phyloP scores from a whole-genome alignment of 2,329 filamentous ascomycete genomes.

The Aspergillus sojae region DNA sequence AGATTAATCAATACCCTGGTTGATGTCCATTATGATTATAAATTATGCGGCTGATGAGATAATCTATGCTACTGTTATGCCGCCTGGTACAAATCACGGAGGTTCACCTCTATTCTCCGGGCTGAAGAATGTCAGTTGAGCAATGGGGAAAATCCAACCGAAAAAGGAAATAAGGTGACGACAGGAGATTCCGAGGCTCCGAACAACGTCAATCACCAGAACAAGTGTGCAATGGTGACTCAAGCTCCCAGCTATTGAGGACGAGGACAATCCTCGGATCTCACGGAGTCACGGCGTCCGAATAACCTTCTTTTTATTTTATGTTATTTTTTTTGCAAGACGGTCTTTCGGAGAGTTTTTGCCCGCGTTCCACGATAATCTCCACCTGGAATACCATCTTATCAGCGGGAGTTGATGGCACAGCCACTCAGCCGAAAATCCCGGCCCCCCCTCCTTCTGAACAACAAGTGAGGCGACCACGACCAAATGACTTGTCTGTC shows the following conservation, averaged over 20 bases:
- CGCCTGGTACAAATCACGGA: background rate
- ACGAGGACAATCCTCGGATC: background rate
- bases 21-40: too few relatives aligned
- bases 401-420: background rate
- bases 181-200: background rate
- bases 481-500: background rate
- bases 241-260: background rate
- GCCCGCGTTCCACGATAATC: background rate
- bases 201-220: background rate
- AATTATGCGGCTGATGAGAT: background rate
- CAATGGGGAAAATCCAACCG: background rate
- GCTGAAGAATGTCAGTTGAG: too few relatives aligned
- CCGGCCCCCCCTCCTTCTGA: background rate
- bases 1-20: too few relatives aligned
- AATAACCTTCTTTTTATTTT: background rate
- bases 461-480: background rate
- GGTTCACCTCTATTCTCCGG: too few relatives aligned
- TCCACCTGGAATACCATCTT: background rate
- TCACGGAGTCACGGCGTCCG: background rate
- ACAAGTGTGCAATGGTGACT: background rate
- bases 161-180: background rate
- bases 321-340: background rate
- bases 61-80: background rate
- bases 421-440: background rate
- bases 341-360: background rate